Evolutionary conservation across 345 rosid species (phyloP), one percentile per base, ranked within the genome.

Genomic region (Diplotaxis tenuifolia): DNA sequence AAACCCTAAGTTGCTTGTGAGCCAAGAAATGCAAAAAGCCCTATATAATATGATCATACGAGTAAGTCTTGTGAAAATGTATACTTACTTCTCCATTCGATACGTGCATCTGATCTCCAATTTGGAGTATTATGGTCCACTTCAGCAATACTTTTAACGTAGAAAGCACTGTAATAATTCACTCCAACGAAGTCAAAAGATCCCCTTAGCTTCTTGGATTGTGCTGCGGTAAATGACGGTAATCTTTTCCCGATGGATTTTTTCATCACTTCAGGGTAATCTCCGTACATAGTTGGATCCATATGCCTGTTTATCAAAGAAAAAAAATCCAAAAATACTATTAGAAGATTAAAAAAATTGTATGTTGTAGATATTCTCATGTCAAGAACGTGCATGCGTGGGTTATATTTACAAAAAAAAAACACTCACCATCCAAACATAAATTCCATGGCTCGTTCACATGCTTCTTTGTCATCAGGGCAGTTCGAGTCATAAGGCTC

Each of bases 21-120:
- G 12, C 28, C 19, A 59, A 47, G 0, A 47, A 29, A 58, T 12
- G 1, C 25, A 52, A 49, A 50, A 68, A 55, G 12, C 21, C 40
- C 32, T 25, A 25, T 25, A 25, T 62, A 22, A 55, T 14, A 62
- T 54, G 31, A 29, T n/a, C n/a, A n/a, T 32, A 50, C 5, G 18
- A 62, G 19, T 15, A 22, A 21, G 0, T 50, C 38, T 18, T 62
- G 55, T n/a, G 28, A 42, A 5, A 49, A 68, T 52, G 3, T 19
- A 7, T 27, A 65, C 86, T 71, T 80, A 86, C 89, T 47, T 56
- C 74, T 76, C 70, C 80, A 34, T 69, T 74, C 79, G 7, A 75
- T 62, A 1, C 61, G 84, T 63, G 74, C 78, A 32, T 86, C 89
- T 0, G 87, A 32, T 27, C 74, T 21, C 75, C 80, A 86, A 7